A percentile compares a stretch with the other conserved stretches of the same genome.
Conservation (phyloP, 2,329 filamentous ascomycete species). For the Cadophora malorum region DNA sequence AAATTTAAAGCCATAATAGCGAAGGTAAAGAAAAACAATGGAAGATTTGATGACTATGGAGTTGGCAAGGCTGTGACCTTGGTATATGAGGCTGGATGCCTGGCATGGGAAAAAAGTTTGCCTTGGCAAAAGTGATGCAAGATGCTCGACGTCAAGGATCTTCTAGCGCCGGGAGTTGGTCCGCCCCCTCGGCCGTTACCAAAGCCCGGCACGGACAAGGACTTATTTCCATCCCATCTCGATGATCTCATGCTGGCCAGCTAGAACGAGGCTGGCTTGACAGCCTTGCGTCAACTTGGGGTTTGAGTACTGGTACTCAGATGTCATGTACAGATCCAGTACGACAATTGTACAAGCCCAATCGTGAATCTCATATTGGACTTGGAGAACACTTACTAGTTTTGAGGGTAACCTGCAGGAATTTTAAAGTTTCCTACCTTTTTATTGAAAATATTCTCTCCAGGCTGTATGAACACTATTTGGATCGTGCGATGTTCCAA, state of each 20-base stretch:
- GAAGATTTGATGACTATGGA: neutral
- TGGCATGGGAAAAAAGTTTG: neutral
- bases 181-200: neutral
- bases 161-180: constrained; percentile 13
- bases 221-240: neutral
- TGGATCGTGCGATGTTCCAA: neutral
- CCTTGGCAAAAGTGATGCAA: constrained; percentile 17
- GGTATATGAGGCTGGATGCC: constrained; percentile 16
- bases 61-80: constrained; percentile 7
- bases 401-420: neutral
- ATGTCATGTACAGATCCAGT: neutral
- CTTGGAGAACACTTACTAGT: neutral
- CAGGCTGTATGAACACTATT: neutral
- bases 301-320: neutral
- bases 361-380: neutral
- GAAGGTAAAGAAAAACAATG: neutral
- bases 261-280: constrained; percentile 8
- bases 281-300: constrained; percentile 9
- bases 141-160: constrained; percentile 12
- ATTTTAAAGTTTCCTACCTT: neutral
- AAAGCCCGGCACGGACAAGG: neutral
- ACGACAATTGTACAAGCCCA: neutral
- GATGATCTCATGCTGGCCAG: neutral
- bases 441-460: neutral
- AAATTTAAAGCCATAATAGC: constrained; percentile 19